Percentiles rank a stretch among this genome's conserved stretches.
Evolutionary conservation across 305 asterid genomes (phyloP).

Genomic region (Solanum hybrid): DNA sequence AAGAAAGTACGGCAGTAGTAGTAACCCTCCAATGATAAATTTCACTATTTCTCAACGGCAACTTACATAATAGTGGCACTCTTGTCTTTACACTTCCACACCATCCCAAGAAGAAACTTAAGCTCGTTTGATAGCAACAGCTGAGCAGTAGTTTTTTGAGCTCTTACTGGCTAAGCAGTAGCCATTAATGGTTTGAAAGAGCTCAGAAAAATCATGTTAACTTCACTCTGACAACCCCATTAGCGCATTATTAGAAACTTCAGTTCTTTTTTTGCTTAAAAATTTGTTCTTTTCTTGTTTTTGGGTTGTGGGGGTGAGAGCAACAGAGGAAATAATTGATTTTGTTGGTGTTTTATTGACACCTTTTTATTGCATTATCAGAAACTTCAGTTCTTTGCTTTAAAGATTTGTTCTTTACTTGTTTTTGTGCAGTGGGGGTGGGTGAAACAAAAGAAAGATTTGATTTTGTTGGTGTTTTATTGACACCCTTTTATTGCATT

Average conservation of each 20-base stretch:
- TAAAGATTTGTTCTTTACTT: neutral
- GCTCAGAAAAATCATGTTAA: neutral
- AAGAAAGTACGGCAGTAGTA: fast-evolving
- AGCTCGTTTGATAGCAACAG: slow-evolving; percentile 4
- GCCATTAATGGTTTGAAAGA: neutral
- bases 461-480: neutral
- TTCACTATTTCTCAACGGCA: neutral
- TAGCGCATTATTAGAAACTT: neutral
- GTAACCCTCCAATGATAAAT: neutral
- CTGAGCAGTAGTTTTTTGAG: neutral
- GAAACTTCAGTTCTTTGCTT: neutral
- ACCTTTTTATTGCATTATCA: neutral
- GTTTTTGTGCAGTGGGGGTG: neutral
- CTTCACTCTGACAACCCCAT: neutral
- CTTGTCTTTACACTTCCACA: neutral
- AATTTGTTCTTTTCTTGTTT: neutral
- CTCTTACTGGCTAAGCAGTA: neutral
- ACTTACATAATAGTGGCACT: neutral
- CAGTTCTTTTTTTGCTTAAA: neutral
- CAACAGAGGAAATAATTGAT: neutral
- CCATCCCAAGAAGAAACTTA: neutral
- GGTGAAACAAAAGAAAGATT: neutral
- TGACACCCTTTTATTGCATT: neutral
- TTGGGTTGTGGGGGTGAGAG: neutral
- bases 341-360: neutral